These are phyloP conservation scores for Dipteronia sinensis DNA, from an alignment of 345 rosid species.

Conservation along the genomic window DNA sequence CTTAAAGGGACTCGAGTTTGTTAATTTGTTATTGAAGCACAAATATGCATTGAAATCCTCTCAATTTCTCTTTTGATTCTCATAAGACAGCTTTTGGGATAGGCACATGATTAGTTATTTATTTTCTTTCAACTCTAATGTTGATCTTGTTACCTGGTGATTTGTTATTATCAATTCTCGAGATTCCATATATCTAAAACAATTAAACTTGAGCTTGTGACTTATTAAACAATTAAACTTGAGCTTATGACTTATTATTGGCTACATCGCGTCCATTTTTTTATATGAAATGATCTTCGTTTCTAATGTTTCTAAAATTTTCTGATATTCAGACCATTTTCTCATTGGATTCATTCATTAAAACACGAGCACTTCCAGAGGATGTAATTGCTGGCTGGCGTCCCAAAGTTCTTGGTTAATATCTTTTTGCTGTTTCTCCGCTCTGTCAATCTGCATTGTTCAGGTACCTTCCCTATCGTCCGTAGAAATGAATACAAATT, in stretches of 20 bases:
- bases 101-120: neutral
- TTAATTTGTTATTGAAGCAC: neutral
- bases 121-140: neutral
- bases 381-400: conserved; percentile 94
- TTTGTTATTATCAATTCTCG: neutral
- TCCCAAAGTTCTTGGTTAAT: conserved; percentile 75
- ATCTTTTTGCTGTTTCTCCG: neutral
- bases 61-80: neutral
- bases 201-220: neutral
- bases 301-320: conserved; percentile 13
- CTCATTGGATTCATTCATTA: conserved; percentile 71
- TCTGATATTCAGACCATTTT: conserved; percentile 59
- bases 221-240: neutral
- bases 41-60: neutral
- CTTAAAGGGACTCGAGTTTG: neutral
- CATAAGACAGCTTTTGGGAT: neutral
- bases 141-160: neutral
- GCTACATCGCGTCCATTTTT: neutral
- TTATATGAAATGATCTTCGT: neutral
- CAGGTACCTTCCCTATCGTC: conserved; percentile 2
- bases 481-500: neutral
- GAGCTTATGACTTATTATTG: neutral
- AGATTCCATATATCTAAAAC: neutral
- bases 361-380: conserved; percentile 70
- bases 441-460: neutral